Conservation (phyloP, 2,329 filamentous ascomycete species). For the Phyllachora maydis region DNA sequence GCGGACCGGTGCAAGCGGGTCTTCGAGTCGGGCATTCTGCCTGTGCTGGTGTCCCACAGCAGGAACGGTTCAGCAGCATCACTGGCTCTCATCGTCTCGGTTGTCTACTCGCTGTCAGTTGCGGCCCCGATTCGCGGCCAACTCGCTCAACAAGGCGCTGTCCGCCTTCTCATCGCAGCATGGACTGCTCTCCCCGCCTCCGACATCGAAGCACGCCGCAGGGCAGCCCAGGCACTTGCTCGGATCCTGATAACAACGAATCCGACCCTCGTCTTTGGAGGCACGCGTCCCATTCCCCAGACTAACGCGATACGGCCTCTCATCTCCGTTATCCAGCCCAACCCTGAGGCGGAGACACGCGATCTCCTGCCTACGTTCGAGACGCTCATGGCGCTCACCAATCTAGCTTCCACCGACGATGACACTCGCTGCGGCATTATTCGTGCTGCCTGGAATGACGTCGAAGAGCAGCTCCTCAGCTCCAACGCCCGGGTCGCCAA, state of each 20-base stretch:
- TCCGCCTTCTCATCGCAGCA: conserved; percentile 61
- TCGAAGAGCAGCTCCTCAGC: conserved; percentile 70
- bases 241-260: conserved; percentile 76
- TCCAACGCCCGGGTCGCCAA: conserved; percentile 58
- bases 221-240: conserved; percentile 61
- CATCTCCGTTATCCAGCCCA: conserved; percentile 47
- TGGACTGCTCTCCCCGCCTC: conserved; percentile 39
- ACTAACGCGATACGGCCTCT: conserved; percentile 71
- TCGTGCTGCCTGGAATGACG: conserved; percentile 47
- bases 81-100: conserved; percentile 51
- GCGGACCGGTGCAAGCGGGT: conserved; percentile 54
- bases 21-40: conserved; percentile 59
- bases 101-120: conserved; percentile 58
- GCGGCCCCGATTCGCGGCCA: conserved; percentile 53
- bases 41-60: conserved; percentile 56
- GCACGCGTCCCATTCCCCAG: conserved; percentile 51
- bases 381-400: conserved; percentile 76
- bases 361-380: conserved; percentile 85
- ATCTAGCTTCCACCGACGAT: conserved; percentile 65
- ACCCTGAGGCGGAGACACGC: conserved; percentile 38
- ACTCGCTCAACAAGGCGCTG: conserved; percentile 82
- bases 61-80: conserved; percentile 53
- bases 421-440: conserved; percentile 49
- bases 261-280: conserved; percentile 64
- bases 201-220: conserved; percentile 24